A percentile compares a stretch with the other conserved stretches of the same genome.
Evolutionary conservation across 257 asterid genomes (phyloP).

Genomic region (Galeopsis tetrahit): DNA sequence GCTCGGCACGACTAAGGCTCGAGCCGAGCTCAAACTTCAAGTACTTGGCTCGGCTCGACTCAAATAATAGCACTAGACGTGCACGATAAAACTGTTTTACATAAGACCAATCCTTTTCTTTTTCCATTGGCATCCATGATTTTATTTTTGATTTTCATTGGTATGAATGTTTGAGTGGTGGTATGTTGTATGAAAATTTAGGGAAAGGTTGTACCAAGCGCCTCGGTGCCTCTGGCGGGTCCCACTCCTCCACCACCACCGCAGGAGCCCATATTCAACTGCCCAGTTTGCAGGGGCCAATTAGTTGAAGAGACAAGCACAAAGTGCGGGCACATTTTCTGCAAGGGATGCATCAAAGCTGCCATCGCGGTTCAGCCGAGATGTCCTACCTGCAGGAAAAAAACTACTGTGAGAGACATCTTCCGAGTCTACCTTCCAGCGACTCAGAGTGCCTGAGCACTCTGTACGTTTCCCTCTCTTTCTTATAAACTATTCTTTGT

Average conservation of each 20-base stretch:
- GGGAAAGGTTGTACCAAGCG: conserved; percentile 42
- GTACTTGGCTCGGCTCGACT: no score
- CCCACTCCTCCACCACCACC: conserved; percentile 56
- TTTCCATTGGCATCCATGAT: no score
- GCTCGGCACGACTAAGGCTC: no score
- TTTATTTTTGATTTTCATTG: neutral
- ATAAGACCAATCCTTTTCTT: no score
- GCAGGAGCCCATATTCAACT: conserved; percentile 70
- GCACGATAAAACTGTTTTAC: no score
- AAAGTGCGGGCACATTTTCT: conserved; percentile 94
- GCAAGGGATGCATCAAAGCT: conserved; percentile 85
- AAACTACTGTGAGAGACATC: conserved; percentile 61
- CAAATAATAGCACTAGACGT: no score
- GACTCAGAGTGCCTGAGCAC: conserved; percentile 53
- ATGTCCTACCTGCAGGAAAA: conserved; percentile 95
- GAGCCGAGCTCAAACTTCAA: no score
- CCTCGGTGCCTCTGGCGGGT: conserved; percentile 33
- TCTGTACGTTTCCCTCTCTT: conserved; percentile 26
- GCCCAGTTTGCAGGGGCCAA: conserved; percentile 92
- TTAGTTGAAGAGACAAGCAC: conserved; percentile 82
- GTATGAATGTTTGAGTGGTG: neutral
- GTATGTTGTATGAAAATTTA: conserved; percentile 28
- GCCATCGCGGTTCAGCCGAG: conserved; percentile 78
- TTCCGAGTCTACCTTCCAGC: conserved; percentile 84
- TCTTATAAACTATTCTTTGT: neutral